A percentile compares a stretch with the other conserved stretches of the same genome.
These are phyloP conservation scores for Aspergillus homomorphus DNA, from an alignment of 495 filamentous ascomycete genomes.

Conservation along the genomic window DNA sequence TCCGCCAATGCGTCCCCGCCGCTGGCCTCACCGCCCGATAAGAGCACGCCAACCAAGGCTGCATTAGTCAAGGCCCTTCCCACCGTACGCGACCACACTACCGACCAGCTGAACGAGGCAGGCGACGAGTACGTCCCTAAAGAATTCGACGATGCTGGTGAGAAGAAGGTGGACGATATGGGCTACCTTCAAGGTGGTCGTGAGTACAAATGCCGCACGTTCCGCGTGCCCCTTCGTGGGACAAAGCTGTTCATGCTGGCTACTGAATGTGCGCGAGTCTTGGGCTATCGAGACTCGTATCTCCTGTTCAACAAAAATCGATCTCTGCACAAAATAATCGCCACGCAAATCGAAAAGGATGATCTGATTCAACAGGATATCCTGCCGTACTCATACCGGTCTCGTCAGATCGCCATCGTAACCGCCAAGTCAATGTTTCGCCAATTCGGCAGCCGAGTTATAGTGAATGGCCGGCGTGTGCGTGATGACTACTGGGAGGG, in stretches of 20 bases:
- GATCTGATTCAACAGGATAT: conserved; percentile 94
- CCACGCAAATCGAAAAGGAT: conserved; percentile 92
- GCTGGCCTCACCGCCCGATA: conserved; percentile 74
- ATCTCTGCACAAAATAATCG: conserved; percentile 97
- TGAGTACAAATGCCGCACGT: conserved; percentile 91
- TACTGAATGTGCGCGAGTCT: conserved; percentile 92
- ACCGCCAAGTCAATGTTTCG: conserved; percentile 99
- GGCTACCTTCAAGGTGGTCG: conserved; percentile 78
- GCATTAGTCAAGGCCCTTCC: conserved; percentile 88
- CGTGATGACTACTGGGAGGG: conserved; percentile 98
- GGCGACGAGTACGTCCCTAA: conserved; percentile 96
- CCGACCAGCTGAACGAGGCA: conserved; percentile 86
- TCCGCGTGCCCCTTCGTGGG: conserved; percentile 83
- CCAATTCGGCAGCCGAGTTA: conserved; percentile 95
- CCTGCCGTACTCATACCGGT: conserved; percentile 95
- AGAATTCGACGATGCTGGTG: conserved; percentile 86
- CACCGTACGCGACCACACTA: conserved; percentile 95
- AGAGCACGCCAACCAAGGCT: conserved; percentile 82
- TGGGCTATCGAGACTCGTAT: conserved; percentile 96
- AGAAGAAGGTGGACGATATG: conserved; percentile 84
- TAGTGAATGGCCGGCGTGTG: conserved; percentile 83
- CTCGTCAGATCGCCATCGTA: conserved; percentile 96
- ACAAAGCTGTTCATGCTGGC: conserved; percentile 98
- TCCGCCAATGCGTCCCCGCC: conserved; percentile 51
- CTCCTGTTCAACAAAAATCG: conserved; percentile 98